Conservation (phyloP, 768 basidiomycete species). For the Cubamyces lactineus region DNA sequence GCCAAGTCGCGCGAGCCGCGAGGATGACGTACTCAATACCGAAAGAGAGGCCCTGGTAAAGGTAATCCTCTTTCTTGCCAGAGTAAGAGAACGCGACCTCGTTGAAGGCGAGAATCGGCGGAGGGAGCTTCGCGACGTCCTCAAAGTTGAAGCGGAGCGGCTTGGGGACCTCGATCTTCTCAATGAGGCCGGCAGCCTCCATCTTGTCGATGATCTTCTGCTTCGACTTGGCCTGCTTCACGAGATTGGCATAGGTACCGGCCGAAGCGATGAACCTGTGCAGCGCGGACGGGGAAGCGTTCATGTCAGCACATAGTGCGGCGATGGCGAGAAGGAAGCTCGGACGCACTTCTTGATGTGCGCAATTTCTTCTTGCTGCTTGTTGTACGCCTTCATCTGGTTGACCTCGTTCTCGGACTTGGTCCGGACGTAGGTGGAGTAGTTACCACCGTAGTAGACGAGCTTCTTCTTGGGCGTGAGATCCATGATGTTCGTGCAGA, state of each 20-base stretch:
- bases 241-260: slow-evolving; percentile 98
- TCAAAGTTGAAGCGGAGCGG: slow-evolving; percentile 94
- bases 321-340: not conserved
- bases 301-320: not conserved
- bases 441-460: slow-evolving; percentile 94
- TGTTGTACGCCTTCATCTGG: slow-evolving; percentile 99
- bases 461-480: slow-evolving; percentile 91
- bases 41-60: slow-evolving; percentile 90
- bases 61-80: slow-evolving; percentile 82
- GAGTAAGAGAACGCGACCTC: slow-evolving; percentile 96
- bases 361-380: slow-evolving; percentile 97
- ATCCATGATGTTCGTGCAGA: slow-evolving; percentile 99
- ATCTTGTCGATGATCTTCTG: slow-evolving; percentile 99
- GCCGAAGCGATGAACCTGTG: slow-evolving; percentile 95
- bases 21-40: slow-evolving; percentile 83
- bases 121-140: slow-evolving; percentile 89
- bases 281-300: not conserved
- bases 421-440: slow-evolving; percentile 95
- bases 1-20: not conserved
- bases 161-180: slow-evolving; percentile 79
- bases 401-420: slow-evolving; percentile 98
- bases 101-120: slow-evolving; percentile 96
- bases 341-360: slow-evolving; percentile 92
- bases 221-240: slow-evolving; percentile 98
- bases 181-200: slow-evolving; percentile 97